Base-by-base conservation (phyloP, 768 basidiomycete genomes). In the Clavaria fumosa region DNA sequence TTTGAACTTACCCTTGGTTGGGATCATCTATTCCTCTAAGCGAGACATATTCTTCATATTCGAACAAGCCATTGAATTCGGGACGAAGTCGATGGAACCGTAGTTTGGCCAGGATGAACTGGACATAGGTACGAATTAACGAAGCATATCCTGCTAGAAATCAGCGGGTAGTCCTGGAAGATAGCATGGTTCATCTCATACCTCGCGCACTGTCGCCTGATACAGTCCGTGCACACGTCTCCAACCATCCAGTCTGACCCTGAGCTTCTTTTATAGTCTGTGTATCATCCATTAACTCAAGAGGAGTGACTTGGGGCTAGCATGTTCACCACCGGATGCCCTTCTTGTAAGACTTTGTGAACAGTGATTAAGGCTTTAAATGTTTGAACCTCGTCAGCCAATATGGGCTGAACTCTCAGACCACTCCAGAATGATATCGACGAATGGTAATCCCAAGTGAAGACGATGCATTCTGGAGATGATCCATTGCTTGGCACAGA, bases 391-490 rank as follows among this genome's bases (percentile, higher is more conserved):
- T 99, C 95, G 57, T 99, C 95, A 3, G 90, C 75, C 19, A 99
- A 63, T 49, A 99, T 95, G 28, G 95, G 95, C 45, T 96, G 93
- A 2, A 97, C 95, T 21, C 95, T 72, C 5, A 99, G 68, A 20
- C 88, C 89, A 48, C 86, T 89, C 95, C 95, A 99, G 55, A 97
- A 96, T 4, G 91, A 91, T 48, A 86, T 78, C 23, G 91, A 96
- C 14, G 90, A 84, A 51, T 96, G 91, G 52, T 97, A 97, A 57
- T 99, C 95, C 91, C 91, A 96, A 5, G 95, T 97, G 58, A 90
- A 99, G 18, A 97, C 86, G 54, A 99, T 96, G 50, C 84, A 88
- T 64, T 96, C 93, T 97, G 56, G 7, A 44, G 37, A 37, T 30
- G 22, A 41, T 46, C 26, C 40, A 31, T 39, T 21, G 19, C 19